Base-by-base conservation (phyloP, 345 rosid genomes). In the Syzygium jambos region DNA sequence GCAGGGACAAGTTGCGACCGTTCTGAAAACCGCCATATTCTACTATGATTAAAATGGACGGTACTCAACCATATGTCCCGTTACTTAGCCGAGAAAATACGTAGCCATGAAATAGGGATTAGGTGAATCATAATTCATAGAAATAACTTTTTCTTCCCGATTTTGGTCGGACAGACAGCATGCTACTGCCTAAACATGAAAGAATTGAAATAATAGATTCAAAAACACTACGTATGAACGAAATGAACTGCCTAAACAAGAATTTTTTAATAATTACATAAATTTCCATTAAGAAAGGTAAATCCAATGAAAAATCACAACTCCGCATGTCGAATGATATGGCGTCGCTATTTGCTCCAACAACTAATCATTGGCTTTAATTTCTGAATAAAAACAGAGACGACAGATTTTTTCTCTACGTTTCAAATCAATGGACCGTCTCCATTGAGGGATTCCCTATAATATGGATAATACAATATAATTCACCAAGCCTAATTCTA, bases 41-140 rank as follows among this genome's bases (percentile, higher is more conserved):
- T 19, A 11, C 16, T 41, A 19, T 29, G 78, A 29, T 29, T 63
- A 14, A 7, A 29, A 29, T 14, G 5, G 16, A 59, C 65, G 29
- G 29, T 61, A 61, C 73, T 15, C 78, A 9, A 30, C 43, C 78
- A 1, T 34, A 21, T 38, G 41, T 30, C 78, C 22, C 78, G 8
- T 30, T 65, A 30, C 78, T 9, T 63, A 29, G 29, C 7, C 30
- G 19, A 4, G 14, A 63, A 63, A 3, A 63, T 63, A 63, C 29
- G 21, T 3, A 63, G 21, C 10, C 34, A 6, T 29, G 29, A 29
- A 29, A 3, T 63, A 34, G 34, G 19, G 19, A 29, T 63, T 2
- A 63, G 6, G 21, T 63, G 4, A 19, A 16, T n/a, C 77, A 5
- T 9, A 29, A 17, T 6, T 0, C 0, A 8, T n/a, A 5, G n/a